Percentiles rank a stretch among this genome's conserved stretches.
Evolutionary conservation across 1,139 yeast species (phyloP).

Genomic region (Pichia sp.): DNA sequence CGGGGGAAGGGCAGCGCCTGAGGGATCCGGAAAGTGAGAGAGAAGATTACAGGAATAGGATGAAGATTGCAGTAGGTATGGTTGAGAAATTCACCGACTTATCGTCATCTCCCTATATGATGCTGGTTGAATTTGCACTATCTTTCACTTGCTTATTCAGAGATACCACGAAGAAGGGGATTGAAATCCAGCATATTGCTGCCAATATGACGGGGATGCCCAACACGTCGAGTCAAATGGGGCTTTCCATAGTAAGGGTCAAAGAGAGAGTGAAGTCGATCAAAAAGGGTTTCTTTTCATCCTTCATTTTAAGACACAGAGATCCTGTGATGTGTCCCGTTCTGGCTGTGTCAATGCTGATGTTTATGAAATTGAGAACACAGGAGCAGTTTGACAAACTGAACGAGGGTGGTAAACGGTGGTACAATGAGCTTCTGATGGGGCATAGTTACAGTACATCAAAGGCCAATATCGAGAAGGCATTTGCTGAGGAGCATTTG

Average conservation of each 20-base stretch:
- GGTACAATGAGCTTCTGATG: not conserved
- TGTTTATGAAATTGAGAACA: not conserved
- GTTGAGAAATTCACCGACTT: not conserved
- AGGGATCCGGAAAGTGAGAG: not conserved
- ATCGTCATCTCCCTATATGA: not conserved
- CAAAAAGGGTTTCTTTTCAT: not conserved
- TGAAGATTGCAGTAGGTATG: not conserved
- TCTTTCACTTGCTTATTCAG: not conserved
- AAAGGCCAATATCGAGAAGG: not conserved
- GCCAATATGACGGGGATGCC: not conserved
- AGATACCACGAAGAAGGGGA: not conserved
- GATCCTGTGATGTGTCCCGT: not conserved
- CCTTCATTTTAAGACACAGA: not conserved
- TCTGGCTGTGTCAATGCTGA: not conserved
- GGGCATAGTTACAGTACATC: slow-evolving; percentile 1
- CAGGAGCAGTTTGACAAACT: not conserved
- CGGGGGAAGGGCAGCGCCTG: not conserved
- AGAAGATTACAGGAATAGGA: not conserved
- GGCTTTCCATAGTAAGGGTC: not conserved
- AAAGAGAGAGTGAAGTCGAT: slow-evolving; percentile 1
- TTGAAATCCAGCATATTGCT: not conserved
- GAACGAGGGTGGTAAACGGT: not conserved
- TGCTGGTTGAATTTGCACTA: not conserved
- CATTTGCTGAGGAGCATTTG: not conserved
- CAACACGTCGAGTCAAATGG: not conserved